Conservation (phyloP, 441 rosid genomes). For the Eutrema salsugineum region DNA sequence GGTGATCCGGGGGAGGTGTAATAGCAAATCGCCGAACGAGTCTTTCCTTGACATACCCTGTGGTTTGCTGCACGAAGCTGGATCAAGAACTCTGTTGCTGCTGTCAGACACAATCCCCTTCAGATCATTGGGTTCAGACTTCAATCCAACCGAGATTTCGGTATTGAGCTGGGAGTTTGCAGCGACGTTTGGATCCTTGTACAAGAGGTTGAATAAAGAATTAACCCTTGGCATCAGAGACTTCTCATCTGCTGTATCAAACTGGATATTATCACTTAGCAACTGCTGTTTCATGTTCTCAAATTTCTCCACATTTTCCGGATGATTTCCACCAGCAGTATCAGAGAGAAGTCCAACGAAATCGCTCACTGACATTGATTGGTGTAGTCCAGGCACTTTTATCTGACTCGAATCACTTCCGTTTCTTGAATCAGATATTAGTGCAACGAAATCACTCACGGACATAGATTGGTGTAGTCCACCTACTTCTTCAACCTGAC, state of each 20-base stretch:
- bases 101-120: conserved; percentile 38
- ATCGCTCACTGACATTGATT: conserved; percentile 88
- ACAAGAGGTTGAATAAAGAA: conserved; percentile 92
- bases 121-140: conserved; percentile 29
- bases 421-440: conserved; percentile 48
- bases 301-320: conserved; percentile 50
- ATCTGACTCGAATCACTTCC: conserved; percentile 67
- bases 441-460: conserved; percentile 28
- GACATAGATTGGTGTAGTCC: conserved; percentile 31
- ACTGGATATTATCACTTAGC: conserved; percentile 67
- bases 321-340: conserved; percentile 47
- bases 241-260: conserved; percentile 82
- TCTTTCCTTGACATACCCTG: conserved; percentile 89
- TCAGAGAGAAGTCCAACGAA: conserved; percentile 78
- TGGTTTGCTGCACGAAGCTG: conserved; percentile 51
- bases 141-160: conserved; percentile 44
- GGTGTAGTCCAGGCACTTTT: conserved; percentile 79
- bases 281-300: conserved; percentile 82
- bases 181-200: conserved; percentile 53
- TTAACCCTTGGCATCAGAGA: conserved; percentile 95
- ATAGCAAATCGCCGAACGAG: conserved; percentile 78
- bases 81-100: conserved; percentile 35
- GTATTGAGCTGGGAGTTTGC: conserved; percentile 52
- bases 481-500: conserved; percentile 48
- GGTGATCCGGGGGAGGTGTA: conserved; percentile 88